phyloP scores from a whole-genome alignment of 2,329 filamentous ascomycete genomes.

The Parastagonospora nodorum region DNA sequence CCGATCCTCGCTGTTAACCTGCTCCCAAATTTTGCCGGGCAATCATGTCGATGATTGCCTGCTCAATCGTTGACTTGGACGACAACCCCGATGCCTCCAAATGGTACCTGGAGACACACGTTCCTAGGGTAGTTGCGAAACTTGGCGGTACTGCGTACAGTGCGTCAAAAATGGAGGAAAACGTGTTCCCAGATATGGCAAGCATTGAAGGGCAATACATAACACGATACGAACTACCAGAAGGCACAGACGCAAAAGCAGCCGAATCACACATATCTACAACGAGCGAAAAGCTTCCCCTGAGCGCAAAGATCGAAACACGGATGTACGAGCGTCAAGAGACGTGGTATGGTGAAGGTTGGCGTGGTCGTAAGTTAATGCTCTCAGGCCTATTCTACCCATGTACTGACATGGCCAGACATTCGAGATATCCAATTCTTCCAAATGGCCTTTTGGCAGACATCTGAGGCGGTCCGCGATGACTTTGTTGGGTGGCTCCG shows the following conservation, averaged over 20 bases:
- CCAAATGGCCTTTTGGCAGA: constrained; percentile 18
- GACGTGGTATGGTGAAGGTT: constrained; percentile 12
- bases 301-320: constrained; percentile 10
- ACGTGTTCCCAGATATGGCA: constrained; percentile 16
- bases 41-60: constrained; percentile 18
- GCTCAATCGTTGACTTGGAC: constrained; percentile 14
- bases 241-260: constrained; percentile 6
- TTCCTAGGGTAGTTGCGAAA: constrained; percentile 10
- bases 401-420: constrained; percentile 5
- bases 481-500: constrained; percentile 17
- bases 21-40: background rate
- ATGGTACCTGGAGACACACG: constrained; percentile 14
- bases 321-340: constrained; percentile 11
- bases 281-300: constrained; percentile 3
- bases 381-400: background rate
- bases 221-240: constrained; percentile 17
- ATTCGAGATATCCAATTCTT: constrained; percentile 14
- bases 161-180: constrained; percentile 12
- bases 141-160: constrained; percentile 10
- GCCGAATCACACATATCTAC: constrained; percentile 11
- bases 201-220: constrained; percentile 11
- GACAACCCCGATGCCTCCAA: constrained; percentile 6
- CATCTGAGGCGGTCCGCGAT: constrained; percentile 8
- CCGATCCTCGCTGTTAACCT: too few relatives aligned
- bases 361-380: constrained; percentile 13